These are phyloP conservation scores for Suillus alpinus DNA, from an alignment of 768 basidiomycete genomes.

Conservation along the genomic window DNA sequence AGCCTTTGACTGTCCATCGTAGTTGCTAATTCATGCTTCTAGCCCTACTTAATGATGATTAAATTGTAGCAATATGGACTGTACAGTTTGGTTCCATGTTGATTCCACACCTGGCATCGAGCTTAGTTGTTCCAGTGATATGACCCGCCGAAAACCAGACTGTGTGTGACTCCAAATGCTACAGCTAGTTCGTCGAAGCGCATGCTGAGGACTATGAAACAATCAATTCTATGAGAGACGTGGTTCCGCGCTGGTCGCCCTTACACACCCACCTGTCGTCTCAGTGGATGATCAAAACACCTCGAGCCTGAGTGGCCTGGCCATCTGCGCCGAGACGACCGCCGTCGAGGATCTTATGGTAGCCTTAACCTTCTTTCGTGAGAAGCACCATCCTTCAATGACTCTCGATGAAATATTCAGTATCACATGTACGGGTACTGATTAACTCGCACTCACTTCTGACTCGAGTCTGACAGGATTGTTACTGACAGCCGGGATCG, in stretches of 20 bases:
- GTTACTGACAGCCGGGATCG: not conserved
- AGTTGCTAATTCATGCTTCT: not conserved
- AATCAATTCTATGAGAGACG: not conserved
- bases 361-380: not conserved
- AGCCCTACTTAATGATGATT: not conserved
- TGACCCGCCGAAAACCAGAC: not conserved
- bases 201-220: not conserved
- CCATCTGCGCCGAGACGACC: not conserved
- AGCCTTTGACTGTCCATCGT: not conserved
- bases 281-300: not conserved
- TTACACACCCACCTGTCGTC: not conserved
- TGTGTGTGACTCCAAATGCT: not conserved
- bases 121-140: not conserved
- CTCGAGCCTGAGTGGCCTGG: not conserved
- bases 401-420: no score
- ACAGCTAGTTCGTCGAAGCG: not conserved
- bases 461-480: not conserved
- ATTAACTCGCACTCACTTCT: not conserved
- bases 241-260: not conserved
- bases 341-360: not conserved
- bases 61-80: not conserved
- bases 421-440: not conserved
- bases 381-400: no score
- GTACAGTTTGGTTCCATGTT: not conserved
- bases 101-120: not conserved